A percentile compares a stretch with the other conserved stretches of the same genome.
phyloP scores from a whole-genome alignment of 2,329 filamentous ascomycete genomes.

The Fusarium denticulatum region DNA sequence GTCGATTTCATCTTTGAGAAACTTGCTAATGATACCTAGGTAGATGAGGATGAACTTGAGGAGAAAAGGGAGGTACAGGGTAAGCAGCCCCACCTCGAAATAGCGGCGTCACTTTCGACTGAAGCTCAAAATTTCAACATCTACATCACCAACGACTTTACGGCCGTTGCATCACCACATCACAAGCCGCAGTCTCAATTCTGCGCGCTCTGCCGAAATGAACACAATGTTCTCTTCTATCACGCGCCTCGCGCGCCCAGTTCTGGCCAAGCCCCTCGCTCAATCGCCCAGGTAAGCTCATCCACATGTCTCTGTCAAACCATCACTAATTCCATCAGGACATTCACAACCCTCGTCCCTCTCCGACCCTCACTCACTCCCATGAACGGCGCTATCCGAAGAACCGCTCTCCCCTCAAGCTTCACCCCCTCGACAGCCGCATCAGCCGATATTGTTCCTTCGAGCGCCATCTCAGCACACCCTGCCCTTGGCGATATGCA shows the following conservation, averaged over 20 bases:
- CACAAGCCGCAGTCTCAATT: slow-evolving; percentile 21
- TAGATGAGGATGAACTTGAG: slow-evolving; percentile 51
- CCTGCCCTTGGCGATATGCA: slow-evolving; percentile 62
- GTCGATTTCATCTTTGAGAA: neutral
- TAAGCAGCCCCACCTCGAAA: slow-evolving; percentile 23
- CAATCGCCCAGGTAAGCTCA: slow-evolving; percentile 39
- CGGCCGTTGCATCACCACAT: slow-evolving; percentile 23
- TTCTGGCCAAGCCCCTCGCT: slow-evolving; percentile 38
- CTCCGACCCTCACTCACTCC: slow-evolving; percentile 59
- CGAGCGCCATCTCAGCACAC: slow-evolving; percentile 59
- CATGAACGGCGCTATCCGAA: slow-evolving; percentile 46
- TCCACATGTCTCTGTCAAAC: neutral
- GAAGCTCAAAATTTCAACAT: slow-evolving; percentile 43
- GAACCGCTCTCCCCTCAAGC: slow-evolving; percentile 41
- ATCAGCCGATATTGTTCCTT: slow-evolving; percentile 58
- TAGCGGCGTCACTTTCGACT: slow-evolving; percentile 34
- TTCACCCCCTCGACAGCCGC: slow-evolving; percentile 45
- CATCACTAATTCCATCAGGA: slow-evolving; percentile 45
- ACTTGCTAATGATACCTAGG: neutral
- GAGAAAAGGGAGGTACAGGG: slow-evolving; percentile 8
- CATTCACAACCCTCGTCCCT: slow-evolving; percentile 60
- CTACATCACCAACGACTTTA: slow-evolving; percentile 30
- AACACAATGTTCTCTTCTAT: slow-evolving; percentile 44
- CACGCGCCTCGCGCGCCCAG: slow-evolving; percentile 46
- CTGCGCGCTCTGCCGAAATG: slow-evolving; percentile 29